Base-by-base conservation (phyloP, 2,329 filamentous ascomycete species). In the Elsinoe necatrix region DNA sequence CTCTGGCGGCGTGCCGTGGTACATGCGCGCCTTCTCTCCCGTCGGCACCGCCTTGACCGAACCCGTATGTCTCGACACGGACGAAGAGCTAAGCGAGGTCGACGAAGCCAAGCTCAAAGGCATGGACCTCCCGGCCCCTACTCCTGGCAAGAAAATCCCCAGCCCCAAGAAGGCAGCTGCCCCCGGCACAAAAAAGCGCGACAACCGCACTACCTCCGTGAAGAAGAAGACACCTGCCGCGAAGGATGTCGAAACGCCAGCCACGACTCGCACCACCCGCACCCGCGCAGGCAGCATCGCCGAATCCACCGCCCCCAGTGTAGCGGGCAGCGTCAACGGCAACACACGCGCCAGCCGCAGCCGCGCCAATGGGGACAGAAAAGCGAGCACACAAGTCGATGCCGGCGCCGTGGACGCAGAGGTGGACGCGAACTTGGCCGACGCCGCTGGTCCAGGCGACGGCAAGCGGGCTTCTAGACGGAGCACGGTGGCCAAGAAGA, bases 1-100 rank as follows among this genome's bases (percentile, higher is more conserved):
- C 1, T 78, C 85, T 50, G 92, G 92, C 58, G 92, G 92, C 31
- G 77, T 95, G 11, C 83, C 89, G 6, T 96, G 90, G 89, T 95
- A 95, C 69, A 80, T 95, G 58, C 81, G 87, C 65, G 79, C 82
- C 7, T 95, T 95, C 67, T 82, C 93, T 54, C 86, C 87, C 56
- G 66, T 82, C 55, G 92, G 90, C 57, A 95, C 89, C 0, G 92
- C 86, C 0, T 81, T 92, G 8, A 85, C 86, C 61, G 87, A 92
- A 70, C 79, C 86, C n/a, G 74, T 82, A 62, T 77, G 82, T 27
- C 21, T 27, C 4, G 81, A 78, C 12, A 83, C 92, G 70, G 95
- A 88, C 64, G 91, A 95, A 70, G 66, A 68, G 55, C 77, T 96
- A 20, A 95, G 87, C 57, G 92, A 96, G 67, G 83, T 96, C 68